A percentile compares a stretch with the other conserved stretches of the same genome.
phyloP scores from a whole-genome alignment of 352 stramenopile species.

The Thalassiosira livingstoniorum region DNA sequence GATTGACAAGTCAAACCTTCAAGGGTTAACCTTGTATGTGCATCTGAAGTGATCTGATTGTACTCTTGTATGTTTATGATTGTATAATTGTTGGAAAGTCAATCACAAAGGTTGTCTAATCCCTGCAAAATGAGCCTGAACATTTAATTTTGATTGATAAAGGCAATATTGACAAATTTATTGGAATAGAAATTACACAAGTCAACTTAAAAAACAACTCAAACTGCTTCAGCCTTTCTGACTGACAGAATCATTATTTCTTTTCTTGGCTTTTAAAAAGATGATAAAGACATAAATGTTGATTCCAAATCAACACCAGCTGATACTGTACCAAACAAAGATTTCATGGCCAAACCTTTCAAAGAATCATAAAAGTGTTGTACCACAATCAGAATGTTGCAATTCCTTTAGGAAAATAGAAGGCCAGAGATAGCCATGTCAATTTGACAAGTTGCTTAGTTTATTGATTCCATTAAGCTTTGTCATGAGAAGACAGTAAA shows the following conservation, averaged over 20 bases:
- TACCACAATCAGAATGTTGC: constrained; percentile 3
- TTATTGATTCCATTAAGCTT: not conserved
- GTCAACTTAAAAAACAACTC: too few species aligned
- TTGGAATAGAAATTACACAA: too few species aligned
- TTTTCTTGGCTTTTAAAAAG: not conserved
- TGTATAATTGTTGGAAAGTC: constrained; percentile 11
- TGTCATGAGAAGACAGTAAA: constrained; percentile 8
- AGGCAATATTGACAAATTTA: not conserved
- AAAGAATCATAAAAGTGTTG: too few species aligned
- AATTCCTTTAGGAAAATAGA: not conserved
- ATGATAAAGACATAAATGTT: not conserved
- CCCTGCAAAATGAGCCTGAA: not conserved
- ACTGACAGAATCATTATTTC: not conserved
- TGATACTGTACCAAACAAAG: not conserved
- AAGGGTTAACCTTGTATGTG: not conserved
- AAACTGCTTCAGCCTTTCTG: not conserved
- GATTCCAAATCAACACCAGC: constrained; percentile 1
- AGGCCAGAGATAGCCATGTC: constrained; percentile 7
- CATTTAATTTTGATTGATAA: constrained; percentile 1
- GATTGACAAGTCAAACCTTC: not conserved
- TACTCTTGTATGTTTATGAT: not conserved
- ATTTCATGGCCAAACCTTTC: not conserved
- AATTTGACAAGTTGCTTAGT: not conserved
- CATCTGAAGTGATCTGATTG: not conserved
- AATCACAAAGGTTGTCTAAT: too few species aligned